phyloP scores from a whole-genome alignment of 345 rosid species.

The Populus davidiana region DNA sequence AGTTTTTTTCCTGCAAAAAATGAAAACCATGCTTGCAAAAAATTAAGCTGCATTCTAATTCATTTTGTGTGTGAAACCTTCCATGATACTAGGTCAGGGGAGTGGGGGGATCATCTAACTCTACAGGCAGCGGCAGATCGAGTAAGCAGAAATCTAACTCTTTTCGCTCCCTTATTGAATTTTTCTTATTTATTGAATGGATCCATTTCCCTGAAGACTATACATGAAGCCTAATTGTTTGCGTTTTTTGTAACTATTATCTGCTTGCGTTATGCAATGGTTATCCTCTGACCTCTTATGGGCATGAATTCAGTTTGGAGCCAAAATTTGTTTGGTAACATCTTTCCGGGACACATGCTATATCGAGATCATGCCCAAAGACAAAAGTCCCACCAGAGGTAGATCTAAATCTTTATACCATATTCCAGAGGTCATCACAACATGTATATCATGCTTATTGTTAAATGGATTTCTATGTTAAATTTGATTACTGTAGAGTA shows the following conservation, averaged over 20 bases:
- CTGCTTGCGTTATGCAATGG: slow-evolving; percentile 5
- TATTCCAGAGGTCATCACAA: not conserved
- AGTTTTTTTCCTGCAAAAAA: slow-evolving; percentile 15
- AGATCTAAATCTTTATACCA: not conserved
- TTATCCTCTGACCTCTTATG: slow-evolving; percentile 23
- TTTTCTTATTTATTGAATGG: not conserved
- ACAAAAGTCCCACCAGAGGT: slow-evolving; percentile 67
- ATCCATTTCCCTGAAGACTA: not conserved
- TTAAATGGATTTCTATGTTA: not conserved
- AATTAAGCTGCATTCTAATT: slow-evolving; percentile 12
- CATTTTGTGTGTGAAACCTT: slow-evolving; percentile 22
- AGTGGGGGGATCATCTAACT: slow-evolving; percentile 98
- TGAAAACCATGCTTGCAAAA: slow-evolving; percentile 7
- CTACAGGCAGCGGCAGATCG: slow-evolving; percentile 96
- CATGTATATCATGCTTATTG: not conserved
- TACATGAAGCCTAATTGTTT: not conserved
- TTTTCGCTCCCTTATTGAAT: not conserved
- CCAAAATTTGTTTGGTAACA: slow-evolving; percentile 77
- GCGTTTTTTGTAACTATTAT: not conserved
- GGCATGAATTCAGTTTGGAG: slow-evolving; percentile 62
- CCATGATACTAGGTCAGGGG: slow-evolving; percentile 55
- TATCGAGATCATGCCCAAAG: slow-evolving; percentile 79
- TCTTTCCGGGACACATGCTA: slow-evolving; percentile 86
- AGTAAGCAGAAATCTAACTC: slow-evolving; percentile 46
- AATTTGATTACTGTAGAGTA: not conserved